Percentiles rank a stretch among this genome's conserved stretches.
phyloP scores from a whole-genome alignment of 306 rosid species.

The Styphnolobium japonicum region DNA sequence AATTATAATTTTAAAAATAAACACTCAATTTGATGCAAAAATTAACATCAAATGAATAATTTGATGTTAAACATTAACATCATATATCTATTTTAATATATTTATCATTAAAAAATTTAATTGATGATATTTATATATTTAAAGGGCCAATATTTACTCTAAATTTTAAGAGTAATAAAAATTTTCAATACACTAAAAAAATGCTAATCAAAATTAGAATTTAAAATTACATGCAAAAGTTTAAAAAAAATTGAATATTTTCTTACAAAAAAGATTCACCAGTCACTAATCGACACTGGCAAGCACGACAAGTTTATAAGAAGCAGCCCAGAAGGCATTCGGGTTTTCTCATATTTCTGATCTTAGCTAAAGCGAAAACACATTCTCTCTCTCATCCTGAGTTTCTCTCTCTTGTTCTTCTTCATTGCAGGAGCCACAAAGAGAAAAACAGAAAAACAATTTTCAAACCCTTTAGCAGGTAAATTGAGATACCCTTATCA shows the following conservation, averaged over 20 bases:
- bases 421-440: background rate
- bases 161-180: no score
- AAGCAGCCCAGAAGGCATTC: background rate
- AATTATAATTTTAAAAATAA: background rate
- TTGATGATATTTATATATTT: no score
- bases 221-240: background rate
- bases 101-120: no score
- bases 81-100: no score
- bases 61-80: no score
- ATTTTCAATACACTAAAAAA: no score
- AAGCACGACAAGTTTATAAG: background rate
- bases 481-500: background rate
- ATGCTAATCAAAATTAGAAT: background rate
- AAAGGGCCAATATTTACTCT: no score
- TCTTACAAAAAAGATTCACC: background rate
- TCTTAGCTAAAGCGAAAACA: background rate
- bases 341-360: background rate
- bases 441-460: background rate
- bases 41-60: no score
- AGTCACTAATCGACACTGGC: background rate
- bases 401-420: background rate
- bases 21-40: no score
- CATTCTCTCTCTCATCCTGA: background rate
- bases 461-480: constrained; percentile 5
- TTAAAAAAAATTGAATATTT: background rate